These are phyloP conservation scores for Mortierella polycephala DNA, from an alignment of 371 early-diverging fungal genomes.

Conservation along the genomic window DNA sequence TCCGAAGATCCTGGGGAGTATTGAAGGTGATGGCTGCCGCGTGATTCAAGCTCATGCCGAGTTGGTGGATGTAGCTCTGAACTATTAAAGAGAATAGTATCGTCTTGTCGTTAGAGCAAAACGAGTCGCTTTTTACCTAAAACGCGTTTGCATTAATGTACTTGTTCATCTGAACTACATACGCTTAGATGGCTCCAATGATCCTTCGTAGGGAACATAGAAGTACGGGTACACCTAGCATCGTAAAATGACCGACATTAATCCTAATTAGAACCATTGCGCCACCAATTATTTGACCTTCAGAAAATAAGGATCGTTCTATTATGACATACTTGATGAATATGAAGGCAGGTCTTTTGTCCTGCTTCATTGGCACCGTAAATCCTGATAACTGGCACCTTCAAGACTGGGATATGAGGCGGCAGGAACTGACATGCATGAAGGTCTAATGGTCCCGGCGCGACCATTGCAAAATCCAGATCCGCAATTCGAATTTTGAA, in stretches of 20 bases:
- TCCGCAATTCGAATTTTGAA: slow-evolving; percentile 68
- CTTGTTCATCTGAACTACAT: slow-evolving; percentile 27
- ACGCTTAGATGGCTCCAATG: slow-evolving; percentile 45
- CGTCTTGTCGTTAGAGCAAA: not conserved
- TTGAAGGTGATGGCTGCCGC: slow-evolving; percentile 68
- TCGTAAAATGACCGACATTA: not conserved
- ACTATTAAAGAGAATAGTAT: slow-evolving; percentile 3
- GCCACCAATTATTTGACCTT: slow-evolving; percentile 11
- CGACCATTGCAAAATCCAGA: slow-evolving; percentile 70
- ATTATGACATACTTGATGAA: slow-evolving; percentile 70
- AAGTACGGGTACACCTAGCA: slow-evolving; percentile 82
- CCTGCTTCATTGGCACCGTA: slow-evolving; percentile 80
- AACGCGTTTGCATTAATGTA: not conserved
- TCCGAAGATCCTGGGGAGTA: slow-evolving; percentile 41
- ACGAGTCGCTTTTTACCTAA: no score
- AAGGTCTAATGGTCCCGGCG: slow-evolving; percentile 68
- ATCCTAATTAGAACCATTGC: not conserved
- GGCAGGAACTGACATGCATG: slow-evolving; percentile 56
- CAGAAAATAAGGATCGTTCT: not conserved
- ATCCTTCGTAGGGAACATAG: slow-evolving; percentile 68
- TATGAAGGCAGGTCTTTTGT: slow-evolving; percentile 83
- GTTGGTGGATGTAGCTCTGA: slow-evolving; percentile 60
- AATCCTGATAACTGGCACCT: slow-evolving; percentile 84
- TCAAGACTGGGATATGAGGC: slow-evolving; percentile 33
- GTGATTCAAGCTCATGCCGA: slow-evolving; percentile 78